These are phyloP conservation scores for Marasmius tenuissimus DNA, from an alignment of 1,284 basidiomycete species.

Conservation along the genomic window DNA sequence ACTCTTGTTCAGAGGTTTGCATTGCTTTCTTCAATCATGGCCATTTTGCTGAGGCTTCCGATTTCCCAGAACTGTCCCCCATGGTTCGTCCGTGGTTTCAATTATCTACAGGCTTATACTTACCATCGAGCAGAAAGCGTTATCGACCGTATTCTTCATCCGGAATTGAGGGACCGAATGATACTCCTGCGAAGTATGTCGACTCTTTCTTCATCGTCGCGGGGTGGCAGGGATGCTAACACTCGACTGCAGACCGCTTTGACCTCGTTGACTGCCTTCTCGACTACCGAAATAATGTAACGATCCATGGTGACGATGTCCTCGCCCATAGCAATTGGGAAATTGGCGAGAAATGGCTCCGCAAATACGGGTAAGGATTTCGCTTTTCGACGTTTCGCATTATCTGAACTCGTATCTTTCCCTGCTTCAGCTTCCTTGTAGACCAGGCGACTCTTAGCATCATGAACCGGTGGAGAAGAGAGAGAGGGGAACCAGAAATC, in stretches of 20 bases:
- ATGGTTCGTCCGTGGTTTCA: constrained; percentile 50
- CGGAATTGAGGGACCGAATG: constrained; percentile 85
- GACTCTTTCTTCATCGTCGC: background rate
- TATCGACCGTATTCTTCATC: constrained; percentile 87
- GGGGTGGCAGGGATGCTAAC: constrained; percentile 24
- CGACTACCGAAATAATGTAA: constrained; percentile 64
- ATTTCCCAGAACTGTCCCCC: constrained; percentile 70
- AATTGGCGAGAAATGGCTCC: constrained; percentile 78
- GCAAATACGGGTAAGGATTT: constrained; percentile 69
- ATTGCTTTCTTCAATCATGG: background rate
- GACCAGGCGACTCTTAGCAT: constrained; percentile 63
- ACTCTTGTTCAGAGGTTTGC: constrained; percentile 78
- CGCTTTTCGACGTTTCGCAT: background rate
- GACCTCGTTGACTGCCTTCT: constrained; percentile 76
- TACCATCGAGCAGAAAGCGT: constrained; percentile 61
- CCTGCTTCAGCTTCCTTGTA: constrained; percentile 58
- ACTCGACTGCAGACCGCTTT: constrained; percentile 56
- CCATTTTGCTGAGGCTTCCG: constrained; percentile 13
- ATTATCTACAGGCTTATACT: constrained; percentile 7
- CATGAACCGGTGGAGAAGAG: constrained; percentile 75
- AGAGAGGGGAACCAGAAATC: constrained; percentile 70
- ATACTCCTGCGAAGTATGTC: constrained; percentile 76
- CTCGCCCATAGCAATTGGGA: constrained; percentile 89
- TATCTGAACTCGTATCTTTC: constrained; percentile 3
- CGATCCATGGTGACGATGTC: constrained; percentile 86